Percentiles rank a stretch among this genome's conserved stretches.
These are phyloP conservation scores for Aspergillus sp. DNA, from an alignment of 2,329 filamentous ascomycete species.

Conservation along the genomic window DNA sequence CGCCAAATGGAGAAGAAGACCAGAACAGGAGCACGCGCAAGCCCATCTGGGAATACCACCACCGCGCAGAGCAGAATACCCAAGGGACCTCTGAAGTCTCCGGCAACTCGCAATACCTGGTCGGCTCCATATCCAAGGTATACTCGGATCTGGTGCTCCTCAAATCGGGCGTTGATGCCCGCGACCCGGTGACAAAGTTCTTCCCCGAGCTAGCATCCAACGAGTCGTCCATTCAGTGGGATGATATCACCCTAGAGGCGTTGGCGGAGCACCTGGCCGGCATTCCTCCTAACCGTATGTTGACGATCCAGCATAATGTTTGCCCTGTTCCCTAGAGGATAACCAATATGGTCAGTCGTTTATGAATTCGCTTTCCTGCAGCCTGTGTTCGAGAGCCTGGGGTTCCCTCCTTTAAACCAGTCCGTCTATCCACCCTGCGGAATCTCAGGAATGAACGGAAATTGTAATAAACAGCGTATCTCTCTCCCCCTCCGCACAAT, in stretches of 20 bases:
- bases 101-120: conserved; percentile 33
- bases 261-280: conserved; percentile 32
- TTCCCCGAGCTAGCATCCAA: conserved; percentile 22
- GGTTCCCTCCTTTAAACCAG: conserved; percentile 29
- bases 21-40: too few species aligned
- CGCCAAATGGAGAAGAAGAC: conserved; percentile 16
- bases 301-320: neutral
- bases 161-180: conserved; percentile 25
- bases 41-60: conserved; percentile 37
- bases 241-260: conserved; percentile 29
- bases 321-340: neutral
- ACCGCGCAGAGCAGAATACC: conserved; percentile 25
- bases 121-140: conserved; percentile 35
- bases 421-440: conserved; percentile 30
- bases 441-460: conserved; percentile 25
- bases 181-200: conserved; percentile 25
- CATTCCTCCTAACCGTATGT: conserved; percentile 29
- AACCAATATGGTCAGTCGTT: conserved; percentile 15
- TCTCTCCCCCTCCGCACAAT: neutral
- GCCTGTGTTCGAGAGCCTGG: conserved; percentile 24
- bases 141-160: conserved; percentile 31
- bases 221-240: conserved; percentile 24
- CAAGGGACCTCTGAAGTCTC: conserved; percentile 25
- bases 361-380: conserved; percentile 32
- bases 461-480: conserved; percentile 26